Evolutionary conservation across 768 basidiomycete species (phyloP).

Genomic region (Pulveroboletus ravenelii): DNA sequence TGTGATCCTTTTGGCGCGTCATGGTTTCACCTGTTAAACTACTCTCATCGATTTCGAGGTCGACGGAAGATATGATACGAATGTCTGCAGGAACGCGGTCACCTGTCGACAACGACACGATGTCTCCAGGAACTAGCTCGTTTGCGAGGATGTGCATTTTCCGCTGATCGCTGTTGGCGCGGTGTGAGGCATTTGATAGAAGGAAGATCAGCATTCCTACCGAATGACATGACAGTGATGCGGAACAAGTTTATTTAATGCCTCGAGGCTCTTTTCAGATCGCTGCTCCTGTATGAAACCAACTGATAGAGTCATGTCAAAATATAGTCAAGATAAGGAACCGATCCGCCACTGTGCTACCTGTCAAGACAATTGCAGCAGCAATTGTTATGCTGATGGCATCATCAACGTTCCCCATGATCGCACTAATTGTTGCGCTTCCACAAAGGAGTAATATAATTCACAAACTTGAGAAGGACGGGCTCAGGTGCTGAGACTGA

Average conservation of each 20-base stretch:
- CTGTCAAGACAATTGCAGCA: slow-evolving; percentile 88
- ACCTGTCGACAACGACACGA: slow-evolving; percentile 84
- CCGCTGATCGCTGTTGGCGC: slow-evolving; percentile 42
- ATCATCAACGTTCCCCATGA: slow-evolving; percentile 96
- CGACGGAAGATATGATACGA: slow-evolving; percentile 73
- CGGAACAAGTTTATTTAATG: slow-evolving; percentile 93
- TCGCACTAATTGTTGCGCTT: slow-evolving; percentile 81
- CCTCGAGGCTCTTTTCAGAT: slow-evolving; percentile 92
- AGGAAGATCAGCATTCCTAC: slow-evolving; percentile 18
- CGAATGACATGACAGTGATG: slow-evolving; percentile 93
- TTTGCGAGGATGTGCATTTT: slow-evolving; percentile 83
- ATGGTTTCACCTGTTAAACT: slow-evolving; percentile 92
- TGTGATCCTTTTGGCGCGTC: slow-evolving; percentile 62
- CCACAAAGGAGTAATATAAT: slow-evolving; percentile 90
- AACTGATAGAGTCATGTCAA: slow-evolving; percentile 39
- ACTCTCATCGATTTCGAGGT: slow-evolving; percentile 93
- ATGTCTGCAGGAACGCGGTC: slow-evolving; percentile 95
- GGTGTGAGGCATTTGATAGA: background rate
- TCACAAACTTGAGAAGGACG: slow-evolving; percentile 79
- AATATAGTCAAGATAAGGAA: background rate
- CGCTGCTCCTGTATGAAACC: slow-evolving; percentile 95
- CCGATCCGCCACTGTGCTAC: slow-evolving; percentile 39
- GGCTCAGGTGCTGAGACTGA: slow-evolving; percentile 80
- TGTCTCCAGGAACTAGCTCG: slow-evolving; percentile 93
- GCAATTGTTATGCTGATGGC: slow-evolving; percentile 91